A percentile compares a stretch with the other conserved stretches of the same genome.
These are phyloP conservation scores for Trebouxia sp. DNA, from an alignment of 139 green algal species.

Conservation along the genomic window DNA sequence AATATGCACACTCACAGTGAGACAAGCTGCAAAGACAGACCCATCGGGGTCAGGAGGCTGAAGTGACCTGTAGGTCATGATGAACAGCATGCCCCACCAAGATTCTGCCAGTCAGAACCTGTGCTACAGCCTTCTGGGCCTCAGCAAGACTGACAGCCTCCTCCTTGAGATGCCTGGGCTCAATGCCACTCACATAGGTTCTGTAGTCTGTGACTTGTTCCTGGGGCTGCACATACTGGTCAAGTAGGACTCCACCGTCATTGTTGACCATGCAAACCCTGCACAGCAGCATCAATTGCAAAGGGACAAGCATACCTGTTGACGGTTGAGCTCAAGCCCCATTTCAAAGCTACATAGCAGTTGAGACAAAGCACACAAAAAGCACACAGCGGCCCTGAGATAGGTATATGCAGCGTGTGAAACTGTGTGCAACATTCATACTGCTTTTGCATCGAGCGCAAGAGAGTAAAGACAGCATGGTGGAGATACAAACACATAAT, in stretches of 20 bases:
- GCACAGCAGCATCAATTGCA: slow-evolving; percentile 15
- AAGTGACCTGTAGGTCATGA: slow-evolving; percentile 86
- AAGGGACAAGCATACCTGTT: not conserved
- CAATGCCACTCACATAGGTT: slow-evolving; percentile 61
- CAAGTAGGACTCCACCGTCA: slow-evolving; percentile 75
- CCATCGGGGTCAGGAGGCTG: too few relatives aligned
- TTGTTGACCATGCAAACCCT: slow-evolving; percentile 78
- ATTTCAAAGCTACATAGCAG: too few relatives aligned
- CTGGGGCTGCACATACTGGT: slow-evolving; percentile 64
- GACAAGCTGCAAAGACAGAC: too few relatives aligned
- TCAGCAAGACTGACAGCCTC: slow-evolving; percentile 14
- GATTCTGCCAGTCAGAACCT: slow-evolving; percentile 66
- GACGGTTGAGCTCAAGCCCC: too few relatives aligned
- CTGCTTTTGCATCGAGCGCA: too few relatives aligned
- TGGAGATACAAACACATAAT: too few relatives aligned
- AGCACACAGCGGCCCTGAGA: too few relatives aligned
- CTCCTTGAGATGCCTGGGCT: slow-evolving; percentile 28
- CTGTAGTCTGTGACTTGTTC: slow-evolving; percentile 86
- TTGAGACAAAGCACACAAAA: too few relatives aligned
- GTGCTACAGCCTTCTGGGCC: slow-evolving; percentile 61
- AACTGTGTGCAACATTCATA: too few relatives aligned
- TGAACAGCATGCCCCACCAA: slow-evolving; percentile 86
- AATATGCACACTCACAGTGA: too few relatives aligned
- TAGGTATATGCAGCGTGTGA: too few relatives aligned
- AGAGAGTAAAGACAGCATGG: too few relatives aligned